Evolutionary conservation across 2,329 filamentous ascomycete species (phyloP), one percentile per base, ranked within the genome.

Genomic region (Fusarium sp.): DNA sequence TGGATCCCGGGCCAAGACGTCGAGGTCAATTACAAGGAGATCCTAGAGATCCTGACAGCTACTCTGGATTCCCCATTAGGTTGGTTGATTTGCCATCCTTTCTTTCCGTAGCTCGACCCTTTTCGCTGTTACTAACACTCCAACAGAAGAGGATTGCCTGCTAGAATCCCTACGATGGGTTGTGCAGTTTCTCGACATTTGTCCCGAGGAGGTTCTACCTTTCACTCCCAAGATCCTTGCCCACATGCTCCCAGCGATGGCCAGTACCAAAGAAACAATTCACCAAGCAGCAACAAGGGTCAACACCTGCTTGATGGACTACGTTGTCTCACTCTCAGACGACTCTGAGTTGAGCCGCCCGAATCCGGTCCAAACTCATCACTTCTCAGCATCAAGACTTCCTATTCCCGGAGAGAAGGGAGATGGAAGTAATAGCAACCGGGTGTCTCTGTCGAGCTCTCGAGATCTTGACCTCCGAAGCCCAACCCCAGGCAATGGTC

Each of bases 1-100:
- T 99, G 96, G 95, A 92, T 98, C 54, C 97, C 97, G 0, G 96
- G 97, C 1, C 96, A 99, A 83, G 96, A 99, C 82, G 95, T 98
- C 9, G 93, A 97, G 68, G 94, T 99, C 71, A 96, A 98, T 82
- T 94, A 98, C 82, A 92, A 94, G 69, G 94, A 93, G 75, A 97
- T 99, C 38, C 85, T 99, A 57, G 94, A 97, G 76, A 99, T 98
- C 63, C 84, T 99, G 47, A 95, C 97, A 3, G 92, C 92, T 14
- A 98, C 96, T 72, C 88, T 99, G 52, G 93, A 97, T 77, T 93
- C 94, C 20, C 93, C 93, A 4, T 86, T 93, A 77, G 93, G 94
- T 94, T 84, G 77, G 85, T 81, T 50, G 34, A 14, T 18, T 20
- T 27, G 34, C 45, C n/a, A 20, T 2, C 5, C 13, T 14, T 14